Evolutionary conservation across 2,329 filamentous ascomycete genomes (phyloP), one percentile per base, ranked within the genome.

Genomic region (Fonsecaea multimorphosa): DNA sequence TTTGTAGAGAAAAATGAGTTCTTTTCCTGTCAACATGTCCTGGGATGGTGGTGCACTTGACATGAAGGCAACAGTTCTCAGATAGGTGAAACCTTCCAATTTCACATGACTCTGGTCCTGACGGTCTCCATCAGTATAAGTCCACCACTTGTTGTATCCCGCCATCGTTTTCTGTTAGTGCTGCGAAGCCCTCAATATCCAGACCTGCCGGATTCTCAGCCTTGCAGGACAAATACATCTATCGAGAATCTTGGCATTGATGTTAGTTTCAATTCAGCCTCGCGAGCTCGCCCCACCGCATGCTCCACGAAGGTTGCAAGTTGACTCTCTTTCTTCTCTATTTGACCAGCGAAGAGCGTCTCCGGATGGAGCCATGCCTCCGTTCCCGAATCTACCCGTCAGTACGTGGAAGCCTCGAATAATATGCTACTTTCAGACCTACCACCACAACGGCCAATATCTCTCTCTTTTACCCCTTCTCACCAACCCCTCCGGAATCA

Each of bases 391-490:
- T 46, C 49, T 40, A 3, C 56, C 58, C 19, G 32, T 70, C 54
- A 38, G 61, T 19, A 34, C 68, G 64, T 64, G 72, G 74, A 71
- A 67, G 24, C 78, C 73, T 46, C 77, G 79, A 31, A 73, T 82
- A 56, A 74, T 82, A 52, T 77, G 75, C 65, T 91, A 91, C 73
- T 86, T 88, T 69, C 88, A 91, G 74, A 91, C 88, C 0, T 84
- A 88, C 70, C 84, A 89, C 72, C 84, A 89, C 62, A 78, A 84
- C 66, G 78, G 78, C 65, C 81, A 83, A 58, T 80, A 79, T 34
- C 82, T 89, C 67, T 88, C 87, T 5, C 80, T 90, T 68, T 81
- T 89, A 0, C 88, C 88, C 0, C 80, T 90, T 49, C 75, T 88
- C 61, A 81, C 82, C 46, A 81, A 84, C 68, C 54, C 67, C 5